Conservation (phyloP, 2,329 filamentous ascomycete species). For the Colletotrichum lupini region DNA sequence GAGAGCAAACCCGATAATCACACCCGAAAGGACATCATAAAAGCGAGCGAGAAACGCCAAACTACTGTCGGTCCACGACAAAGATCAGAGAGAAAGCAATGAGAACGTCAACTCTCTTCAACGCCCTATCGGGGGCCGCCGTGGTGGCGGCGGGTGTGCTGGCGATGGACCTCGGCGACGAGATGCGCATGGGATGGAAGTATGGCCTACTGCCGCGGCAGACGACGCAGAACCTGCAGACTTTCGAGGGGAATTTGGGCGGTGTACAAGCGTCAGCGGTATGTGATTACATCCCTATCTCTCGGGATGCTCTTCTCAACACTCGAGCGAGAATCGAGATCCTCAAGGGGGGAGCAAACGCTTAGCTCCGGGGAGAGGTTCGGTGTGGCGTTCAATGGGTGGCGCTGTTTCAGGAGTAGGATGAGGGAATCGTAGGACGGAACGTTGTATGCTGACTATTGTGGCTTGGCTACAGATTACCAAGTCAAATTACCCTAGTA, state of each 20-base stretch:
- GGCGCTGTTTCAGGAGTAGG: slow-evolving; percentile 7
- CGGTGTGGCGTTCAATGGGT: not conserved
- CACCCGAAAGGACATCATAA: too few species aligned
- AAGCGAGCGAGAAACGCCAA: not conserved
- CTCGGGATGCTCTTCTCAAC: not conserved
- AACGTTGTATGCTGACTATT: slow-evolving; percentile 1
- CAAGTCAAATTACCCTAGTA: slow-evolving; percentile 50
- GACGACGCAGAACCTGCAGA: slow-evolving; percentile 50
- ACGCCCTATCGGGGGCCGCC: not conserved
- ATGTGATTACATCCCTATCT: slow-evolving; percentile 28
- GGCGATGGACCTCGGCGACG: slow-evolving; percentile 42
- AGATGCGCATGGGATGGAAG: slow-evolving; percentile 48
- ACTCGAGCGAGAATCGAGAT: not conserved
- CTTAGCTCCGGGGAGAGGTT: not conserved
- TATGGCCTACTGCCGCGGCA: slow-evolving; percentile 49
- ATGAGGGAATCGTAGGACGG: not conserved
- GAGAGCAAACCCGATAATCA: not conserved
- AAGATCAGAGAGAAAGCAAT: not conserved
- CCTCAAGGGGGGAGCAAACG: not conserved
- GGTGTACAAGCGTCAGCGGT: slow-evolving; percentile 49
- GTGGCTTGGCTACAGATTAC: slow-evolving; percentile 46
- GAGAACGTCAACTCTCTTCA: not conserved
- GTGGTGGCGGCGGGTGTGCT: slow-evolving; percentile 19
- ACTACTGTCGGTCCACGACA: not conserved
- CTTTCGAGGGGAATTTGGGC: slow-evolving; percentile 53